Evolutionary conservation across 805 yeast genomes (phyloP), one percentile per base, ranked within the genome.

Genomic region (Scheffersomyces spartinae): DNA sequence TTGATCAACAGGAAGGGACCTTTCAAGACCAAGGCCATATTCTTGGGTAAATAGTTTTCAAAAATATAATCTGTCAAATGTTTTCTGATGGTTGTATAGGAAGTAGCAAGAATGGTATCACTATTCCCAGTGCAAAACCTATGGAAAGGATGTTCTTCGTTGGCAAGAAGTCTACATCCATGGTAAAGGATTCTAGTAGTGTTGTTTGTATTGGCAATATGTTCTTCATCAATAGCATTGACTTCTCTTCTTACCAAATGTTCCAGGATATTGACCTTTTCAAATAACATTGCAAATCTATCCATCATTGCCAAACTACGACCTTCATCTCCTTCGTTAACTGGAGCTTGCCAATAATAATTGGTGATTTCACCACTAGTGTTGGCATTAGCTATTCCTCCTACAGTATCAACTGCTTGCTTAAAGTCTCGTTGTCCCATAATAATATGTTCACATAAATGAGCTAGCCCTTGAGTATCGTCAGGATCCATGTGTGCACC

Each of bases 401-500:
- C 75, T 18, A 43, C 1, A 58, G 36, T 1, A 77, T 39, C 5
- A 47, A 27, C 15, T 62, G 61, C 25, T 64, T 64, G 32, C 69
- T 70, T 14, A 33, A 46, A 74, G 26, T 59, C 49, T 37, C 64
- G 70, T 0, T 80, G 68, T 3, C 77, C 80, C 28, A 63, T 58
- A 17, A 70, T 51, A 63, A 79, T 60, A 46, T 84, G 95, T 42
- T 84, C 95, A 39, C 93, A 78, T 30, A 83, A 65, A 54, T 88
- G 98, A 0, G 97, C 97, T 18, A 88, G 43, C 0, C 98, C 98
- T 0, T 73, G 73, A 2, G 78, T 38, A 4, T 62, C 64, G 5
- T 53, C 57, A 1, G 94, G 88, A 36, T 88, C 96, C 24, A 74
- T 62, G 40, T 74, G 75, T 2, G 94, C 74, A 6, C 98, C 98